Percentiles rank a stretch among this genome's conserved stretches.
Evolutionary conservation across 129 eudicot species (phyloP).

Genomic region (Dittrichia graveolens): DNA sequence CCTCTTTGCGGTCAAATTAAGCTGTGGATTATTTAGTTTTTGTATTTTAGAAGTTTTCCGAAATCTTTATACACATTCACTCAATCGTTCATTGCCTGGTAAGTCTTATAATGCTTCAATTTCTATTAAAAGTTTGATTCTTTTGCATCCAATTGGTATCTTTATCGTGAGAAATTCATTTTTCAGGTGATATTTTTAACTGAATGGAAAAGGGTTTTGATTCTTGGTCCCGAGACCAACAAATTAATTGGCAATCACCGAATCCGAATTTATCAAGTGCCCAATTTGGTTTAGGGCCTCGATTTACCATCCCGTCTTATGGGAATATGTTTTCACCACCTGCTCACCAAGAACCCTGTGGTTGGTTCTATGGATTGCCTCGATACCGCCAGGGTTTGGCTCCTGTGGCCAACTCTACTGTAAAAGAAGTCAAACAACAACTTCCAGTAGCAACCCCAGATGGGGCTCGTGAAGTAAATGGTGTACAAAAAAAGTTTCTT

Average conservation of each 20-base stretch:
- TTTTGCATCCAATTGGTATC: constrained; percentile 21
- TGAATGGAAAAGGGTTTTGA: constrained; percentile 69
- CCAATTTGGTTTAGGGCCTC: constrained; percentile 41
- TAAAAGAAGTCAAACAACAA: constrained; percentile 28
- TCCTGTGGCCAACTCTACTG: constrained; percentile 45
- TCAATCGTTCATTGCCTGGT: constrained; percentile 34
- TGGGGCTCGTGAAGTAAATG: constrained; percentile 21
- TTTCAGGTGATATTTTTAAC: constrained; percentile 50
- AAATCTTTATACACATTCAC: constrained; percentile 28
- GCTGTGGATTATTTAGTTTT: constrained; percentile 59
- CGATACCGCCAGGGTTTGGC: constrained; percentile 29
- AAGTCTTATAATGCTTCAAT: constrained; percentile 12
- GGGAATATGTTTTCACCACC: constrained; percentile 41
- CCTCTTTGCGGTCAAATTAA: constrained; percentile 42
- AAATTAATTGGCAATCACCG: constrained; percentile 26
- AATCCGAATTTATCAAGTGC: constrained; percentile 39
- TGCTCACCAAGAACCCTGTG: constrained; percentile 38
- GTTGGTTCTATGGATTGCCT: constrained; percentile 58
- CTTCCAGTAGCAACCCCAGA: constrained; percentile 25
- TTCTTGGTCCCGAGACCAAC: constrained; percentile 56
- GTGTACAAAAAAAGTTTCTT: constrained; percentile 56
- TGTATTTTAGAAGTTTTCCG: constrained; percentile 42
- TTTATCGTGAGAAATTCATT: not conserved
- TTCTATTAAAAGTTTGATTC: constrained; percentile 4
- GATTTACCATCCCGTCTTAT: constrained; percentile 34